Evolutionary conservation across 495 filamentous ascomycete species (phyloP), one percentile per base, ranked within the genome.

Genomic region (Neurospora sp.): DNA sequence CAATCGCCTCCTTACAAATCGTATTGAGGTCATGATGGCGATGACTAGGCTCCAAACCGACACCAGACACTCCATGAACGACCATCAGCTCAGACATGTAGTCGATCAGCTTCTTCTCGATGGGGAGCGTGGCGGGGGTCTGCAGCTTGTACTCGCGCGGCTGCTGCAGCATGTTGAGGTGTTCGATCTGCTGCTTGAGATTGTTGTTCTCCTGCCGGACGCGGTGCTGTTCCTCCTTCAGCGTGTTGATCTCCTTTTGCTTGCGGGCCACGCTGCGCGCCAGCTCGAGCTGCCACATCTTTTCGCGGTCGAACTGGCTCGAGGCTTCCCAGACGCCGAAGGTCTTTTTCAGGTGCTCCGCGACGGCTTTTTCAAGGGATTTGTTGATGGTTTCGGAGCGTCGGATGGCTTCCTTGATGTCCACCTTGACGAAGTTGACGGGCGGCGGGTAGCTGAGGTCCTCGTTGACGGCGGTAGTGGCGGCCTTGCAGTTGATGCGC

Each of bases 211-310:
- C 92, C 77, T 93, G 90, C 69, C 89, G 87, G 3, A 90, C 85
- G 11, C 85, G 79, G 23, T 90, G 89, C 35, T 94, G 87, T 40
- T 85, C 84, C 18, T 88, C 85, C 73, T 91, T 89, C 2, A 90
- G 75, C 18, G 87, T 87, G 73, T 89, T 85, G n/a, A 89, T 85
- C 75, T 90, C 87, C 72, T 92, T 90, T 46, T 88, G 83, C 72
- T 91, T 90, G n/a, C 88, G 85, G 10, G 88, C 89, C 69, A 91
- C 90, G 39, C 91, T 88, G 44, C 93, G 89, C 2, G 90, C 90
- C 46, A 93, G 86, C 78, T 95, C 93, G n/a, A 95, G 83, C 39
- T 86, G 88, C 94, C 94, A 97, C 5, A 88, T 79, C 42, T 93
- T 89, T 39, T 86, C 84, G 41, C 87, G 86, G 46, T 89, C 83